Conservation (phyloP, 306 rosid species). For the Crotalaria pallida region DNA sequence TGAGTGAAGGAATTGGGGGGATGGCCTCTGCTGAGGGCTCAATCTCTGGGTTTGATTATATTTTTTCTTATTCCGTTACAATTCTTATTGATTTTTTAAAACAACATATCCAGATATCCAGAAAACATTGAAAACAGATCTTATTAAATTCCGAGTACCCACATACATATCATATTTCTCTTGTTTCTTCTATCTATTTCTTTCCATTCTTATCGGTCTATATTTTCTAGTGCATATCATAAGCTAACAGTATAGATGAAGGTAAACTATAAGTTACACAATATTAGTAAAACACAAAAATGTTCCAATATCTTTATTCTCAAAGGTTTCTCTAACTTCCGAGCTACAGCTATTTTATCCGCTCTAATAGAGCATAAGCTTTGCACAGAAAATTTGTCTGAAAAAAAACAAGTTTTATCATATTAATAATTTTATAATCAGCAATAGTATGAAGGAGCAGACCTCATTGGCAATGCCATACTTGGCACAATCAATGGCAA, state of each 20-base stretch:
- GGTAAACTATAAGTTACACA: background rate
- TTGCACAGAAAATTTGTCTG: background rate
- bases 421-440: constrained; percentile 8
- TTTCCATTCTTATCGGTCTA: too few relatives aligned
- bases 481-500: constrained; percentile 97
- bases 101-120: too few relatives aligned
- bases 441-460: constrained; percentile 11
- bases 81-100: too few relatives aligned
- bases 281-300: background rate
- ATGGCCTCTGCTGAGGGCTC: background rate
- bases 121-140: background rate
- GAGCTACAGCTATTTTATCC: background rate
- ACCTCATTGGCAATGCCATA: constrained; percentile 99
- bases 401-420: background rate
- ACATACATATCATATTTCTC: background rate
- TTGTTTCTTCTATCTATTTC: background rate
- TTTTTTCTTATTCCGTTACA: background rate
- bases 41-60: background rate
- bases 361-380: background rate
- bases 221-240: background rate
- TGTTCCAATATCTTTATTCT: background rate
- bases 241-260: background rate
- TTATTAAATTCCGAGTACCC: too few relatives aligned
- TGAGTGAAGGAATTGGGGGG: background rate
- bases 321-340: background rate